Conservation (phyloP, 2,329 filamentous ascomycete genomes). For the Aspergillus sergii region DNA sequence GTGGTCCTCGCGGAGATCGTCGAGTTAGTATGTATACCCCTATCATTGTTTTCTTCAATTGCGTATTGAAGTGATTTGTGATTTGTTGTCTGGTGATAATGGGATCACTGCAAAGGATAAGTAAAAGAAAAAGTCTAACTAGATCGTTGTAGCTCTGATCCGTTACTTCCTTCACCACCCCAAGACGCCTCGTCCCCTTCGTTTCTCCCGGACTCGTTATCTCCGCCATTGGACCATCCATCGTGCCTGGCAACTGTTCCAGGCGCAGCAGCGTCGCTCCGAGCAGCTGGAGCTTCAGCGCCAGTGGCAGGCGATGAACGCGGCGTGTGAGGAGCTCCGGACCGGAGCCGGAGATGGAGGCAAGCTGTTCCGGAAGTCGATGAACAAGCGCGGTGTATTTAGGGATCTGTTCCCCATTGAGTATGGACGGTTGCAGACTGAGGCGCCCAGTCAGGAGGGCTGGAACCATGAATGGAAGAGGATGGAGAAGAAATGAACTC, state of each 20-base stretch:
- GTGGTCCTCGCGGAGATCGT: constrained; percentile 36
- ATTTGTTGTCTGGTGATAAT: not conserved
- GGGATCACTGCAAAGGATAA: not conserved
- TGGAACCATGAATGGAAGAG: constrained; percentile 95
- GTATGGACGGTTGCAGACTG: constrained; percentile 74
- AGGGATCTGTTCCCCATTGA: constrained; percentile 81
- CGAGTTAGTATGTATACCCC: constrained; percentile 46
- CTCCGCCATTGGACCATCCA: constrained; percentile 99
- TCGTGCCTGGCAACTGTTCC: constrained; percentile 86
- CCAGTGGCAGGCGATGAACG: constrained; percentile 78
- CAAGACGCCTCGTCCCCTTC: constrained; percentile 72
- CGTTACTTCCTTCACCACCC: constrained; percentile 72
- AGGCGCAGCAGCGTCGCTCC: constrained; percentile 65
- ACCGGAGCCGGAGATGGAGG: constrained; percentile 53
- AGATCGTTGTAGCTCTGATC: constrained; percentile 57
- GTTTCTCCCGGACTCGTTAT: constrained; percentile 82
- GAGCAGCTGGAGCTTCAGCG: constrained; percentile 73
- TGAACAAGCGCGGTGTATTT: constrained; percentile 88
- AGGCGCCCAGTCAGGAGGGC: constrained; percentile 74
- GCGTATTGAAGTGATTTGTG: not conserved
- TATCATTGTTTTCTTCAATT: not conserved
- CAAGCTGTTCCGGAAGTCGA: constrained; percentile 79
- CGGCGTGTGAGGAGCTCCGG: constrained; percentile 81
- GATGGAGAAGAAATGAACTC: constrained; percentile 32
- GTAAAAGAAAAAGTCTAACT: constrained; percentile 16